phyloP scores from a whole-genome alignment of 148 eudicot species.

The Vaccinium vitisidaea region DNA sequence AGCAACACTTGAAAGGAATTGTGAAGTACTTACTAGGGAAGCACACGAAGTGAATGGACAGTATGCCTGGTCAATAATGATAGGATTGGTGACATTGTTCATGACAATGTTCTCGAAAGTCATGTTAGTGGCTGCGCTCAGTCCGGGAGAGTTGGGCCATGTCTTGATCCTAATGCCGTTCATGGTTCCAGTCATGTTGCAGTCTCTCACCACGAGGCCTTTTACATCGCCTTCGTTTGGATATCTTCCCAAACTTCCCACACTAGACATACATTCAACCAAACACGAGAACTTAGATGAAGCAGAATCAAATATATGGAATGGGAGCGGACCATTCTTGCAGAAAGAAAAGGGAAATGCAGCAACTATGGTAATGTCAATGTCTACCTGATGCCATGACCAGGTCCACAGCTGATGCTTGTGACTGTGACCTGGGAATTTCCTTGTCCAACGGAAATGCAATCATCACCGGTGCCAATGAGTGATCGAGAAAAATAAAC shows the following conservation, averaged over 20 bases:
- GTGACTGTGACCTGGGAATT: conserved; percentile 39
- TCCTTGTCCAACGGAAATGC: conserved; percentile 55
- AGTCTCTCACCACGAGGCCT: conserved; percentile 40
- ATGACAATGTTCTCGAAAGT: conserved; percentile 50
- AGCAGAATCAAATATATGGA: neutral
- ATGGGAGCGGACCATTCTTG: neutral
- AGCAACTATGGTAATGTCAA: neutral
- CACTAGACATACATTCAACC: conserved; percentile 23
- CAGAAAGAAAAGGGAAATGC: neutral
- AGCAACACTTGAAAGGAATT: neutral
- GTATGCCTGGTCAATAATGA: conserved; percentile 51
- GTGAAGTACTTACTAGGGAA: conserved; percentile 26
- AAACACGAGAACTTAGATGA: neutral
- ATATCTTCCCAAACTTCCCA: conserved; percentile 55
- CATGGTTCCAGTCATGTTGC: conserved; percentile 39
- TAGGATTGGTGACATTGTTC: conserved; percentile 52
- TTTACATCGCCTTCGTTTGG: conserved; percentile 49
- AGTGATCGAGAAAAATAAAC: conserved; percentile 28
- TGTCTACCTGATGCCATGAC: conserved; percentile 49
- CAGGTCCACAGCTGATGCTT: conserved; percentile 56
- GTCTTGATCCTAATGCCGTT: conserved; percentile 67
- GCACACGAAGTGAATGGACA: conserved; percentile 48
- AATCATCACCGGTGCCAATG: conserved; percentile 64
- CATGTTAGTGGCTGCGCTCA: conserved; percentile 41
- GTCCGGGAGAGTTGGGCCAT: conserved; percentile 52